Percentiles rank a stretch among this genome's conserved stretches.
Conservation (phyloP, 805 yeast genomes). For the Millerozyma acaciae region DNA sequence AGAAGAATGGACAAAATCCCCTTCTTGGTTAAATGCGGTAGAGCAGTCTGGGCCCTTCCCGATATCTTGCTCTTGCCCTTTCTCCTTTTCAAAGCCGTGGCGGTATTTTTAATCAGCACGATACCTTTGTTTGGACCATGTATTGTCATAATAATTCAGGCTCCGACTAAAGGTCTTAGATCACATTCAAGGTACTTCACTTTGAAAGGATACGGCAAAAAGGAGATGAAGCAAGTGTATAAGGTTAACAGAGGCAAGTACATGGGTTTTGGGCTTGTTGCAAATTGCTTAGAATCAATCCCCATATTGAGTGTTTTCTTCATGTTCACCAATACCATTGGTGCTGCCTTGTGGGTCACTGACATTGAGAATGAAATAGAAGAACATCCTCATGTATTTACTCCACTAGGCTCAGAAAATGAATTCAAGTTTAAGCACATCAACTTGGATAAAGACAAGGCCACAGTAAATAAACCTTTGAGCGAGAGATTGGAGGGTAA, state of each 20-base stretch:
- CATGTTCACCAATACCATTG: slow-evolving; percentile 54
- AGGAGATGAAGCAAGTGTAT: slow-evolving; percentile 39
- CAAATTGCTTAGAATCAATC: slow-evolving; percentile 48
- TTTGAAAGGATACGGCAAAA: slow-evolving; percentile 46
- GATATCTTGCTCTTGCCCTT: slow-evolving; percentile 34
- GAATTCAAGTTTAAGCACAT: neutral
- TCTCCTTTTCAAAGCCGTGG: slow-evolving; percentile 33
- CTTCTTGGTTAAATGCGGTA: slow-evolving; percentile 24
- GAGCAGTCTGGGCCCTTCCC: slow-evolving; percentile 32
- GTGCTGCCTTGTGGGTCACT: slow-evolving; percentile 64
- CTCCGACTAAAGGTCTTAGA: slow-evolving; percentile 51
- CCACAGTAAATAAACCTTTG: too few species aligned
- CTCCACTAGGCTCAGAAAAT: neutral
- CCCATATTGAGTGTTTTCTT: slow-evolving; percentile 54
- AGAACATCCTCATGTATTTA: slow-evolving; percentile 2
- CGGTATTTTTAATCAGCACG: slow-evolving; percentile 37
- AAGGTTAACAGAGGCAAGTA: slow-evolving; percentile 36
- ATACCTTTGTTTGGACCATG: slow-evolving; percentile 63
- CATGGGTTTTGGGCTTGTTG: slow-evolving; percentile 50
- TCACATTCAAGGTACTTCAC: slow-evolving; percentile 56
- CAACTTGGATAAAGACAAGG: slow-evolving; percentile 1
- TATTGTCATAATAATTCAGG: slow-evolving; percentile 45
- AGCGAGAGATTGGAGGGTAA: too few species aligned
- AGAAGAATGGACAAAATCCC: slow-evolving; percentile 28
- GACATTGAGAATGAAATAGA: slow-evolving; percentile 20